Percentiles rank a stretch among this genome's conserved stretches.
These are phyloP conservation scores for Pseudogymnoascus sp. DNA, from an alignment of 2,329 filamentous ascomycete genomes.

Conservation along the genomic window DNA sequence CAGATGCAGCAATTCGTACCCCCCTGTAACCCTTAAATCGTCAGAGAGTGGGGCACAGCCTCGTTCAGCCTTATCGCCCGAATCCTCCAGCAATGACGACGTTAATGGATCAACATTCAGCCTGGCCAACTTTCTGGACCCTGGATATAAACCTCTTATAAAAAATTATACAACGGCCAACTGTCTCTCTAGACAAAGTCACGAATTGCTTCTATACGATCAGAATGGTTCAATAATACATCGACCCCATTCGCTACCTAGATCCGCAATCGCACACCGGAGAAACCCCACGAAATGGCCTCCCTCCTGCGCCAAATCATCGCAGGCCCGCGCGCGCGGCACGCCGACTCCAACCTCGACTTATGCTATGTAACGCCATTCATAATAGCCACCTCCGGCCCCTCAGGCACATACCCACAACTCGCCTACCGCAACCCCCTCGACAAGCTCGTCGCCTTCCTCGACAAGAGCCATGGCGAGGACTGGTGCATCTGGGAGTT, in stretches of 20 bases:
- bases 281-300: slow-evolving; percentile 40
- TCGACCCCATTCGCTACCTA: background rate
- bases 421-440: slow-evolving; percentile 90
- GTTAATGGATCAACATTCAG: background rate
- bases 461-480: slow-evolving; percentile 73
- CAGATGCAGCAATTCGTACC: background rate
- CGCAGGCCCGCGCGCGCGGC: slow-evolving; percentile 72
- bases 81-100: background rate
- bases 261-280: background rate
- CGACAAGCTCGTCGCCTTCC: slow-evolving; percentile 75
- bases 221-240: background rate
- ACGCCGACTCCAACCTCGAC: slow-evolving; percentile 82
- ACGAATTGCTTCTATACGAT: background rate
- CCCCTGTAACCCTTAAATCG: background rate
- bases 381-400: slow-evolving; percentile 69
- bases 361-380: slow-evolving; percentile 91
- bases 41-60: background rate
- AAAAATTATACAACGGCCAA: background rate
- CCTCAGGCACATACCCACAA: slow-evolving; percentile 80
- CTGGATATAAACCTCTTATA: background rate
- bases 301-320: slow-evolving; percentile 84
- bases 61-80: background rate
- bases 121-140: background rate
- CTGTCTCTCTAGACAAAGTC: background rate
- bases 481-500: slow-evolving; percentile 98